phyloP scores from a whole-genome alignment of 208 protist species.

The Acanthamoeba castellanii region DNA sequence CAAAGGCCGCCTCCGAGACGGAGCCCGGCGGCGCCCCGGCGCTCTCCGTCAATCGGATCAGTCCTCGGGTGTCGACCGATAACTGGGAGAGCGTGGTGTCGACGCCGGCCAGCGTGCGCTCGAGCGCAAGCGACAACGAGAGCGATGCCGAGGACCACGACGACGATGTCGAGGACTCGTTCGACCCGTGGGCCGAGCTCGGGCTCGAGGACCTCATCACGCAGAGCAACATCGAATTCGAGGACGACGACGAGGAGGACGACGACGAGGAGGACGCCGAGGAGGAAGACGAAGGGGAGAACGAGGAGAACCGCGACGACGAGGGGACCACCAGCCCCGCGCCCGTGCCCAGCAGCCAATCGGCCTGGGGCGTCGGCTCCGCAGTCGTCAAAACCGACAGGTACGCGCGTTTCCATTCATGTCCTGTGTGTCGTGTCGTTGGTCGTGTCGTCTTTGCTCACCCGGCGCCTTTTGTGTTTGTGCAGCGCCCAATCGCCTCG shows the following conservation, averaged over 20 bases:
- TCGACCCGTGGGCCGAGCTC: constrained; percentile 58
- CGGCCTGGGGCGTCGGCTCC: background rate
- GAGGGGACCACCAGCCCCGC: background rate
- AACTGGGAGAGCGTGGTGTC: background rate
- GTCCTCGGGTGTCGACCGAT: background rate
- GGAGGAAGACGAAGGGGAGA: background rate
- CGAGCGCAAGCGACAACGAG: background rate
- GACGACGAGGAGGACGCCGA: background rate
- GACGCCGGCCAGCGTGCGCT: background rate
- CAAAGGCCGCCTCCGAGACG: background rate
- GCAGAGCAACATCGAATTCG: constrained; percentile 1
- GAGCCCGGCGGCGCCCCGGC: background rate
- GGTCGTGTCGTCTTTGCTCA: background rate
- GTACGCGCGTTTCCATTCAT: no score
- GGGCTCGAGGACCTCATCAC: constrained; percentile 24
- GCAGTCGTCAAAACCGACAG: no score
- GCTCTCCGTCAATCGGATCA: background rate
- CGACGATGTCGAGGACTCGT: background rate
- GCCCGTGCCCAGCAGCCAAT: background rate
- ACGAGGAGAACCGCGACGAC: background rate
- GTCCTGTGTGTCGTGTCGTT: no score
- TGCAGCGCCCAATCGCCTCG: background rate
- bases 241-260: background rate
- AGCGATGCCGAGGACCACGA: background rate
- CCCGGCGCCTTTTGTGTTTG: background rate